These are phyloP conservation scores for Alternaria sp. DNA, from an alignment of 2,329 filamentous ascomycete species.

Conservation along the genomic window DNA sequence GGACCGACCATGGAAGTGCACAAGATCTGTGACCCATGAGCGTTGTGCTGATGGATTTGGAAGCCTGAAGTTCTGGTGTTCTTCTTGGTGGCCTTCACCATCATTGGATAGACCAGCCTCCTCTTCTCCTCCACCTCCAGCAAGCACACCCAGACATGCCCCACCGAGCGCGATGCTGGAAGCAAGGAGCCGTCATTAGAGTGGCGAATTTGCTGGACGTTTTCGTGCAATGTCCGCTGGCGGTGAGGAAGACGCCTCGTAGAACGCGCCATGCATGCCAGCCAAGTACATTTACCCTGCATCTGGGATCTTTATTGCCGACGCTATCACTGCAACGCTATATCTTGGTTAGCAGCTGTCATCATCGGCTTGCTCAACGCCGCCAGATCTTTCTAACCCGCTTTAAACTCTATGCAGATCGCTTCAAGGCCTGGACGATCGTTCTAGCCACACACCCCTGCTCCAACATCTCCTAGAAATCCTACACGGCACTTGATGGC, in stretches of 20 bases:
- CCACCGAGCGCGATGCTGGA: slow-evolving; percentile 30
- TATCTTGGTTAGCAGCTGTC: slow-evolving; percentile 40
- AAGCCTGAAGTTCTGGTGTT: slow-evolving; percentile 9
- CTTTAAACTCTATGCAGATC: slow-evolving; percentile 39
- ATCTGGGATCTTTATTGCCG: slow-evolving; percentile 38
- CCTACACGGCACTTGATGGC: slow-evolving; percentile 32
- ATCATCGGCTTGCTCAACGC: slow-evolving; percentile 35
- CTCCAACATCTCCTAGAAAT: slow-evolving; percentile 21
- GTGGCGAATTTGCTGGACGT: slow-evolving; percentile 29
- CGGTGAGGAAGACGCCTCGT: slow-evolving; percentile 24
- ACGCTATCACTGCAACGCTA: slow-evolving; percentile 39
- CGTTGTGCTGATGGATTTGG: slow-evolving; percentile 21
- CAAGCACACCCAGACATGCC: slow-evolving; percentile 27
- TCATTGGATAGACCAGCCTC: slow-evolving; percentile 27
- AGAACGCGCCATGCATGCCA: slow-evolving; percentile 25
- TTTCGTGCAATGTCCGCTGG: slow-evolving; percentile 23
- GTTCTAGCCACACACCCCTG: slow-evolving; percentile 36
- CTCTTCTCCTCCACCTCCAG: slow-evolving; percentile 13
- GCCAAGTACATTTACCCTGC: slow-evolving; percentile 37
- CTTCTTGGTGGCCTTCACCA: slow-evolving; percentile 11
- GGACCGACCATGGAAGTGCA: slow-evolving; percentile 20
- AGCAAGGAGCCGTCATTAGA: slow-evolving; percentile 26
- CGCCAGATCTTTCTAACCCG: slow-evolving; percentile 43
- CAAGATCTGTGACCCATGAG: slow-evolving; percentile 26
- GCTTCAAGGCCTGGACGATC: slow-evolving; percentile 38